Evolutionary conservation across 2,329 filamentous ascomycete genomes (phyloP).

Genomic region (Mycocentrospora acerina): DNA sequence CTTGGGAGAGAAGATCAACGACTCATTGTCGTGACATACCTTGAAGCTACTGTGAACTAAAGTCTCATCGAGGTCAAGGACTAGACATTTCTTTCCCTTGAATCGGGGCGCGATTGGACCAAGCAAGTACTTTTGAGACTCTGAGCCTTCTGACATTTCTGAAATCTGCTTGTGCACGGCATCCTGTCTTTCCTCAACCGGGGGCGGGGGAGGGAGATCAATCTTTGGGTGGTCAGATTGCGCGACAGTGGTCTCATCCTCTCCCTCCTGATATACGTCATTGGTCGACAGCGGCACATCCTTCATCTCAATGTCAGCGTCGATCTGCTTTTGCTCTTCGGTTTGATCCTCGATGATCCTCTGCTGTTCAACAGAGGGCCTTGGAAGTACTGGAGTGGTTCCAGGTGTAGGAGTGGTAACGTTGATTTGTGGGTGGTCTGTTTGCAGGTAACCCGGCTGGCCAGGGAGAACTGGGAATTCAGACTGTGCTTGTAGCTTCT

Average conservation of each 20-base stretch:
- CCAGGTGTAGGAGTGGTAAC: slow-evolving; percentile 51
- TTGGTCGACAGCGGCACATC: slow-evolving; percentile 58
- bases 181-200: slow-evolving; percentile 49
- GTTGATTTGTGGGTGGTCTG: slow-evolving; percentile 41
- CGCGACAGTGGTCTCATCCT: slow-evolving; percentile 24
- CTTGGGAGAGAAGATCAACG: slow-evolving; percentile 2
- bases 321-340: slow-evolving; percentile 49
- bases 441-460: slow-evolving; percentile 37
- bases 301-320: slow-evolving; percentile 65
- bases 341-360: slow-evolving; percentile 53
- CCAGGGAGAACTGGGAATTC: slow-evolving; percentile 32
- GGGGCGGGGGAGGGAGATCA: slow-evolving; percentile 60
- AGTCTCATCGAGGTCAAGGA: slow-evolving; percentile 94
- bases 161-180: slow-evolving; percentile 43
- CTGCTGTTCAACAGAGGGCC: slow-evolving; percentile 40
- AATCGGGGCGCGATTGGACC: slow-evolving; percentile 79
- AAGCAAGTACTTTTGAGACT: slow-evolving; percentile 69
- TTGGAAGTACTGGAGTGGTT: slow-evolving; percentile 29
- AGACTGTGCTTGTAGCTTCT: slow-evolving; percentile 33
- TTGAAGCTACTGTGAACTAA: slow-evolving; percentile 99
- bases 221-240: slow-evolving; percentile 40
- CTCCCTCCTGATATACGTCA: slow-evolving; percentile 49
- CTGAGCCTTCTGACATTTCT: slow-evolving; percentile 44
- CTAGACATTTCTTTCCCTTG: slow-evolving; percentile 87
- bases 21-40: slow-evolving; percentile 52